These are phyloP conservation scores for Cornus suecica DNA, from an alignment of 148 eudicot genomes.

Conservation along the genomic window DNA sequence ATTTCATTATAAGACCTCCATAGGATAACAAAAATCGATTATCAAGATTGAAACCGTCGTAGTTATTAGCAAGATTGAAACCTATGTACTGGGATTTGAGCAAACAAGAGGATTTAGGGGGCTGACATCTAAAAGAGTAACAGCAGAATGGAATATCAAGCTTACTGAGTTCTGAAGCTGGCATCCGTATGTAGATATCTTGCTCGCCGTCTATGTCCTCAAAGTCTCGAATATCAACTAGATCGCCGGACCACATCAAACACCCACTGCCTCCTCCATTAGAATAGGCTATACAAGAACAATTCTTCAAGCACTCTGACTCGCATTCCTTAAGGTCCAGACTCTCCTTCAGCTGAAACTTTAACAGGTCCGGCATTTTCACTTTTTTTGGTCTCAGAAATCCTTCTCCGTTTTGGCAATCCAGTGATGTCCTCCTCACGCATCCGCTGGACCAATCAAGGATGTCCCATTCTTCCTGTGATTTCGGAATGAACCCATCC, in stretches of 20 bases:
- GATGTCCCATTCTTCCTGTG: conserved; percentile 8
- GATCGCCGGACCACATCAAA: conserved; percentile 15
- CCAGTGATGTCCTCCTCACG: not conserved
- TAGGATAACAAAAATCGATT: not conserved
- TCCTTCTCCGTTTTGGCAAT: not conserved
- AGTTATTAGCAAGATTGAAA: not conserved
- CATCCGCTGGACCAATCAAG: conserved; percentile 24
- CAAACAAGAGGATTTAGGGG: not conserved
- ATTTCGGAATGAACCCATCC: conserved; percentile 15
- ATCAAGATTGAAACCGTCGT: not conserved
- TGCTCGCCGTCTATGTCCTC: not conserved
- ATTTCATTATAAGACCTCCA: not conserved
- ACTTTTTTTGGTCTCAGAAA: not conserved
- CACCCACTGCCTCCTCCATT: conserved; percentile 13
- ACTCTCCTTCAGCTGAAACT: not conserved
- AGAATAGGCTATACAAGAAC: conserved; percentile 20
- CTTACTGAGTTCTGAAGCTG: conserved; percentile 15
- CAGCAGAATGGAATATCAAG: not conserved
- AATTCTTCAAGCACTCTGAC: conserved; percentile 16
- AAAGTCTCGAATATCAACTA: conserved; percentile 16
- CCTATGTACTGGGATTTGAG: no score
- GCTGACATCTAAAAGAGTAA: not conserved
- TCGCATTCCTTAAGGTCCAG: conserved; percentile 8
- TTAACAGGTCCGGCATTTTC: not conserved
- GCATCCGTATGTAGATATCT: conserved; percentile 13